phyloP scores from a whole-genome alignment of 306 rosid genomes.

The Citrullus mucosospermus region DNA sequence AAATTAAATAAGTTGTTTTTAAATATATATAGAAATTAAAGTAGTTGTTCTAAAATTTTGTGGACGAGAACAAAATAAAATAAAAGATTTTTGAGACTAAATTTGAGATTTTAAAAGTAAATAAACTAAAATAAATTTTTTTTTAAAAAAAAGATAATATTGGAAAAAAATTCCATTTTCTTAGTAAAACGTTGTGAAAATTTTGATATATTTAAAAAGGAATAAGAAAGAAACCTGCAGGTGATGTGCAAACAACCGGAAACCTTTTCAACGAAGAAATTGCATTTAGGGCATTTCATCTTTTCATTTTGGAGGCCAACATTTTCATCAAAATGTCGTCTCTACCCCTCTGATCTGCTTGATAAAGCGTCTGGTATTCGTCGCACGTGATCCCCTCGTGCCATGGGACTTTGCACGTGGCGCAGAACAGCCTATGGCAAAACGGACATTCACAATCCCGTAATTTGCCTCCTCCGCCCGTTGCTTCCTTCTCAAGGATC shows the following conservation, averaged over 20 bases:
- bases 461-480: neutral
- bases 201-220: too few relatives aligned
- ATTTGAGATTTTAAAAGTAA: too few relatives aligned
- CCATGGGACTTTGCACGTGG: constrained; percentile 48
- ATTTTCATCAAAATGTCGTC: constrained; percentile 30
- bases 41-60: too few relatives aligned
- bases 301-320: constrained; percentile 26
- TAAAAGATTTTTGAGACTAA: too few relatives aligned
- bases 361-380: constrained; percentile 22
- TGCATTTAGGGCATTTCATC: constrained; percentile 49
- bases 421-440: constrained; percentile 57
- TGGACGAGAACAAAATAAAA: too few relatives aligned
- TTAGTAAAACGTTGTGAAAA: too few relatives aligned
- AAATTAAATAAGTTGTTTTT: too few relatives aligned
- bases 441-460: constrained; percentile 35
- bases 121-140: too few relatives aligned
- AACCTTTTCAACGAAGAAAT: constrained; percentile 26
- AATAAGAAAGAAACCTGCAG: constrained; percentile 32
- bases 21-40: too few relatives aligned
- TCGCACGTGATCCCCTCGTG: constrained; percentile 34
- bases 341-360: constrained; percentile 20
- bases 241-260: constrained; percentile 33
- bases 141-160: too few relatives aligned
- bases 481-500: neutral
- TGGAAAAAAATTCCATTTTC: too few relatives aligned